These are phyloP conservation scores for Penicillium sp. DNA, from an alignment of 2,329 filamentous ascomycete species.

Conservation along the genomic window DNA sequence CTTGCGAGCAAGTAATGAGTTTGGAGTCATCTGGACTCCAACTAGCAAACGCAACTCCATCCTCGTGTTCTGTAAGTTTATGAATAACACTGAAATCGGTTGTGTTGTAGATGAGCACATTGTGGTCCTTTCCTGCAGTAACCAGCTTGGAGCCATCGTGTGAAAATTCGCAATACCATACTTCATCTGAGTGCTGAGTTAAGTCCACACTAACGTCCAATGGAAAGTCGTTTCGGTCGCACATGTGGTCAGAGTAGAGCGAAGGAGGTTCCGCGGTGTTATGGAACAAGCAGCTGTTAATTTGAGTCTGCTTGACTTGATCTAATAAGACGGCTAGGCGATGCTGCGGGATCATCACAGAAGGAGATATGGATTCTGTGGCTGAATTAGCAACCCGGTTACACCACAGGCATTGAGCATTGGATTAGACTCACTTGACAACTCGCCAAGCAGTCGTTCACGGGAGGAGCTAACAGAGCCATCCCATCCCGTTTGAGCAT, in stretches of 20 bases:
- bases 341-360: constrained; percentile 94
- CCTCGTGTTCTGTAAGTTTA: constrained; percentile 63
- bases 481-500: constrained; percentile 77
- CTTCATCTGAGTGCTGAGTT: constrained; percentile 71
- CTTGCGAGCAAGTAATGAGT: constrained; percentile 78
- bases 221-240: constrained; percentile 77
- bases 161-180: constrained; percentile 90
- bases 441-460: constrained; percentile 69
- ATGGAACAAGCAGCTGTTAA: constrained; percentile 82
- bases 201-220: constrained; percentile 69
- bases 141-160: constrained; percentile 80
- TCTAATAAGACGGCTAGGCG: constrained; percentile 77
- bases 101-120: constrained; percentile 80
- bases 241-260: constrained; percentile 83
- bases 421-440: constrained; percentile 66
- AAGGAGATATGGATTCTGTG: constrained; percentile 83
- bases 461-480: constrained; percentile 74
- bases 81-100: constrained; percentile 64
- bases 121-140: constrained; percentile 72
- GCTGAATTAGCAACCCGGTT: constrained; percentile 24
- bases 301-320: constrained; percentile 79
- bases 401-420: background rate
- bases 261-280: constrained; percentile 76
- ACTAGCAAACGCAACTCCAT: constrained; percentile 72
- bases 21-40: constrained; percentile 92